A percentile compares a stretch with the other conserved stretches of the same genome.
phyloP scores from a whole-genome alignment of 257 asterid species.

The Solanum neorickii region DNA sequence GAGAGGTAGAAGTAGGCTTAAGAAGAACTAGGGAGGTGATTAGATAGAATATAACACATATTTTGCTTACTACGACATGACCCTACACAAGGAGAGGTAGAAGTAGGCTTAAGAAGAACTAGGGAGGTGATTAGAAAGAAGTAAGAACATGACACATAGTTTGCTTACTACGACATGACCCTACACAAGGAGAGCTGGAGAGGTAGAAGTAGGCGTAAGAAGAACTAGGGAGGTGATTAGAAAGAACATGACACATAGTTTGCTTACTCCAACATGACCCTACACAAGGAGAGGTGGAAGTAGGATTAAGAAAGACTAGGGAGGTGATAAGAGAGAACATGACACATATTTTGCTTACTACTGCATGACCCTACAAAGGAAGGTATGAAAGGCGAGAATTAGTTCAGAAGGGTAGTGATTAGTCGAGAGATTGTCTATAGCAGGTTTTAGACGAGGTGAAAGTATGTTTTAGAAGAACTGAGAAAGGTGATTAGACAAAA shows the following conservation, averaged over 20 bases:
- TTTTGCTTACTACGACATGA: not conserved
- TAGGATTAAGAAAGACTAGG: not conserved
- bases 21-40: not conserved
- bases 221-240: not conserved
- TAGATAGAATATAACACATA: not conserved
- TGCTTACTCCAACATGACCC: not conserved
- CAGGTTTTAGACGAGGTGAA: not conserved
- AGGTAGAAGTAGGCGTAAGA: not conserved
- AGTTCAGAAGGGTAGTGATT: not conserved
- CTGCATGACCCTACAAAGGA: not conserved
- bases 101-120: not conserved
- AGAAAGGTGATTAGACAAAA: not conserved
- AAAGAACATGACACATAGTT: not conserved
- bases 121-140: not conserved
- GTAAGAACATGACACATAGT: too few species aligned
- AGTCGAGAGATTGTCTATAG: not conserved
- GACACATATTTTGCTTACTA: not conserved
- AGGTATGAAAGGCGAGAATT: not conserved
- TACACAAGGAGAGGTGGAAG: not conserved
- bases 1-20: not conserved
- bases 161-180: not conserved
- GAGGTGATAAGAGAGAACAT: not conserved
- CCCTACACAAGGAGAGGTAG: not conserved
- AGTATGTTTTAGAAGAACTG: not conserved
- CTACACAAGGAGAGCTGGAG: not conserved